Evolutionary conservation across 1,139 yeast genomes (phyloP).

Genomic region (Spencermartinsiella ligniputridi): DNA sequence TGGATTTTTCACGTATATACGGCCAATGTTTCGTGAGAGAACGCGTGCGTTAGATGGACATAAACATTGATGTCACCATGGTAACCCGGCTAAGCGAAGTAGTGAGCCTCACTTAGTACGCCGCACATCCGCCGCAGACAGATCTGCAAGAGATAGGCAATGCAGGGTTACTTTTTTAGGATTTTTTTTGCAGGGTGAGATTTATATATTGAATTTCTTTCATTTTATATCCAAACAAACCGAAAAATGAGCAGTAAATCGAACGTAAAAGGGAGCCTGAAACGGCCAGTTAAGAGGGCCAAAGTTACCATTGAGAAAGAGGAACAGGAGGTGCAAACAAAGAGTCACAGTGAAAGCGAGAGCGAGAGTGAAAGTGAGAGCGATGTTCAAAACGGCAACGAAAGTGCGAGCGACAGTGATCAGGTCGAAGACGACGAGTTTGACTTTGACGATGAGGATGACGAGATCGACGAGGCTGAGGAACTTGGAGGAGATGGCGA

Average conservation of each 20-base stretch:
- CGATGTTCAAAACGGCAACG: constrained; percentile 6
- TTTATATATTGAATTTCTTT: too few relatives aligned
- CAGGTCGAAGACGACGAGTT: constrained; percentile 18
- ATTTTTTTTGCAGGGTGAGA: too few relatives aligned
- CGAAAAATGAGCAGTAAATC: neutral
- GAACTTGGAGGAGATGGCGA: constrained; percentile 19
- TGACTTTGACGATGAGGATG: constrained; percentile 18
- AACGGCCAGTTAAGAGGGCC: neutral
- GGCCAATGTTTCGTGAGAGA: too few relatives aligned
- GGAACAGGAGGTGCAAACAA: neutral
- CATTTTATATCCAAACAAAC: too few relatives aligned
- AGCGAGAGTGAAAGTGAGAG: constrained; percentile 1
- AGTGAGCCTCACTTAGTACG: too few relatives aligned
- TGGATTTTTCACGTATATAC: too few relatives aligned
- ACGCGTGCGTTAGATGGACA: too few relatives aligned
- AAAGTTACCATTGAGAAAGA: neutral
- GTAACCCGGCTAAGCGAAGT: too few relatives aligned
- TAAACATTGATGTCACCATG: too few relatives aligned
- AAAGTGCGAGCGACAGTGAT: constrained; percentile 9
- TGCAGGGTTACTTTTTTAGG: too few relatives aligned
- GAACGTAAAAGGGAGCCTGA: neutral
- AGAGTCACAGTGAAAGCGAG: neutral
- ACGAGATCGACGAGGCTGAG: constrained; percentile 14
- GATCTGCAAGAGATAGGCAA: too few relatives aligned
- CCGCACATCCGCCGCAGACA: too few relatives aligned